Percentiles rank a stretch among this genome's conserved stretches.
Conservation (phyloP, 2,329 filamentous ascomycete genomes). For the Aspergillus jensenii region DNA sequence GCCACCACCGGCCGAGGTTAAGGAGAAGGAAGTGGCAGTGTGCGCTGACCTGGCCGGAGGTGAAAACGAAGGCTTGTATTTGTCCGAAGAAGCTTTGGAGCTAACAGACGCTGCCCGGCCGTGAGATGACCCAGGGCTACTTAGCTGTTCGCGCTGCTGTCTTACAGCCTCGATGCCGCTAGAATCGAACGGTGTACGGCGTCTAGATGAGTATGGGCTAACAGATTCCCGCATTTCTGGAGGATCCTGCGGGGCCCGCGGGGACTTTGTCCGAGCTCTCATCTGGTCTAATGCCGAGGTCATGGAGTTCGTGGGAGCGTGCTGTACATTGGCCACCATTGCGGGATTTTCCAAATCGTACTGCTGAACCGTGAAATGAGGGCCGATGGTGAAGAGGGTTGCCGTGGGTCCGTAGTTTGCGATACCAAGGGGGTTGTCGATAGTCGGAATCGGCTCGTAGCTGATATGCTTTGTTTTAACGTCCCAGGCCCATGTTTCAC, state of each 20-base stretch:
- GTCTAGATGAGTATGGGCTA: constrained; percentile 64
- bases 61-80: constrained; percentile 40
- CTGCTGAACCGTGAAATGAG: constrained; percentile 87
- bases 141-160: constrained; percentile 62
- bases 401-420: constrained; percentile 87
- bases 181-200: constrained; percentile 71
- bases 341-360: constrained; percentile 86
- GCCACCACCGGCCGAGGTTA: constrained; percentile 34
- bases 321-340: constrained; percentile 84
- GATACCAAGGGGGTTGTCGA: constrained; percentile 76
- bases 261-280: constrained; percentile 25
- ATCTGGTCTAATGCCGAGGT: constrained; percentile 76
- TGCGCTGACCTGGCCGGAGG: constrained; percentile 43
- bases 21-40: constrained; percentile 48
- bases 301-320: constrained; percentile 74
- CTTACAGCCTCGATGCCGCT: constrained; percentile 63
- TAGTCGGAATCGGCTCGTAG: constrained; percentile 81
- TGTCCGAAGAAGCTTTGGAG: constrained; percentile 55
- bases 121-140: constrained; percentile 64
- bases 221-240: constrained; percentile 71
- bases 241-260: constrained; percentile 35
- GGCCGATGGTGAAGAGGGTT: constrained; percentile 86
- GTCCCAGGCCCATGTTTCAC: constrained; percentile 93
- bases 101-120: constrained; percentile 63
- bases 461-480: constrained; percentile 97